Evolutionary conservation across 257 asterid species (phyloP).

Genomic region (Nicotiana knightiana): DNA sequence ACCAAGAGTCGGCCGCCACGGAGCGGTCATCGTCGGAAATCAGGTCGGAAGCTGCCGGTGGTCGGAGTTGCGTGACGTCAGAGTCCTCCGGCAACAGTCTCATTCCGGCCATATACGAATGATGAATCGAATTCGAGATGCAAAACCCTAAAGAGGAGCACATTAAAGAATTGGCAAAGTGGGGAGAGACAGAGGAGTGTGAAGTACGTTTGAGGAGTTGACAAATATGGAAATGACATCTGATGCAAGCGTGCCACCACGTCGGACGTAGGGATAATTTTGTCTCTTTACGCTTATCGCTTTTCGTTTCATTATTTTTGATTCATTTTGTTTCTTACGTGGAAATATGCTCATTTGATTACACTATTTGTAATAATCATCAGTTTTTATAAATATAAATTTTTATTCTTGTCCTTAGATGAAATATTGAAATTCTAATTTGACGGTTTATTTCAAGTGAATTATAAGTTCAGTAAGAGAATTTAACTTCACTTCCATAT

Average conservation of each 20-base stretch:
- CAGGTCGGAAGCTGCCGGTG: constrained; percentile 62
- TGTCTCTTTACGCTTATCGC: not conserved
- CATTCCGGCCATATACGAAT: constrained; percentile 70
- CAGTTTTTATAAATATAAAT: no score
- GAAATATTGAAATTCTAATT: no score
- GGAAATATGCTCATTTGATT: no score
- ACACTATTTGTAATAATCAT: no score
- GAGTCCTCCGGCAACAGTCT: constrained; percentile 73
- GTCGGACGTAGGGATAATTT: constrained; percentile 27
- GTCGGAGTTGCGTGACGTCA: constrained; percentile 64
- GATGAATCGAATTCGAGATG: constrained; percentile 1
- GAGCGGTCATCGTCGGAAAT: constrained; percentile 98
- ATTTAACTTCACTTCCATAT: no score
- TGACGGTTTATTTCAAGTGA: no score
- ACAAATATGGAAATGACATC: constrained; percentile 21
- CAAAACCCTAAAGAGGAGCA: constrained; percentile 32
- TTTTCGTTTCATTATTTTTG: not conserved
- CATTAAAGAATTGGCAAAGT: not conserved
- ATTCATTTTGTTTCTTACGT: not conserved
- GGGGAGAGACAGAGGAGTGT: constrained; percentile 8
- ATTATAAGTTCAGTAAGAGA: no score
- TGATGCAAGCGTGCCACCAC: constrained; percentile 34
- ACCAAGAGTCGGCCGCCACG: constrained; percentile 96
- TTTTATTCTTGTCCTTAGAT: no score
- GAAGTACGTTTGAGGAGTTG: constrained; percentile 19